These are phyloP conservation scores for Trichoderma koningii DNA, from an alignment of 2,329 filamentous ascomycete genomes.

Conservation along the genomic window DNA sequence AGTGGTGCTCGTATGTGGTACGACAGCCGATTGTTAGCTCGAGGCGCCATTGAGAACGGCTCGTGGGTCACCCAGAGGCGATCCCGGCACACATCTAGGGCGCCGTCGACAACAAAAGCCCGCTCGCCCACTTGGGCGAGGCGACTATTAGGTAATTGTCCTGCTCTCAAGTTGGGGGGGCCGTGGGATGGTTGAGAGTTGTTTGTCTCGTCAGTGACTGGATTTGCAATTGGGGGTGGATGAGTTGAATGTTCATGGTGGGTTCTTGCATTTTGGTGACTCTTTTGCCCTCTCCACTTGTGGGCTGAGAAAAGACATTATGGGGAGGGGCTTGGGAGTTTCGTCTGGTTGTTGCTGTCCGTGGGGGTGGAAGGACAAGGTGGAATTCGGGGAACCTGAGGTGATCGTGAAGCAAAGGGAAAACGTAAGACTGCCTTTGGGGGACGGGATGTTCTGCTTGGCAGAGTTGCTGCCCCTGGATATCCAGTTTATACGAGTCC, in stretches of 20 bases:
- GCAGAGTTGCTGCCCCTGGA: slow-evolving; percentile 2
- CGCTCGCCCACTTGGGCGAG: background rate
- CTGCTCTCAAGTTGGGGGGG: no score
- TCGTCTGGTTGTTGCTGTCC: background rate
- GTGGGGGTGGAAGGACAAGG: background rate
- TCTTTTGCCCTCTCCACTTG: slow-evolving; percentile 10
- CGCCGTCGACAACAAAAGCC: slow-evolving; percentile 1
- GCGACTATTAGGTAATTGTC: slow-evolving; percentile 23
- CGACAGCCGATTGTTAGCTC: background rate
- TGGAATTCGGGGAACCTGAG: background rate
- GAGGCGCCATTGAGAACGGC: background rate
- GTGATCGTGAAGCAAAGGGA: background rate
- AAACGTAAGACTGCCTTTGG: background rate
- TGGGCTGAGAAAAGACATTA: background rate
- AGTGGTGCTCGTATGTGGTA: no score
- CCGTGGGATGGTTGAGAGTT: no score
- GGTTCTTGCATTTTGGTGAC: background rate
- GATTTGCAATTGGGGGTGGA: slow-evolving; percentile 15
- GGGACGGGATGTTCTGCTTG: slow-evolving; percentile 1
- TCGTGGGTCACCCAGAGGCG: slow-evolving; percentile 15
- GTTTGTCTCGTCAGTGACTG: background rate
- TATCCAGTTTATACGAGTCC: background rate
- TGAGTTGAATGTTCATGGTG: background rate
- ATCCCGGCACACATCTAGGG: slow-evolving; percentile 15
- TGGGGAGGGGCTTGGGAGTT: background rate